Conservation (phyloP, 2,329 filamentous ascomycete species). For the Nemania bipapillata region DNA sequence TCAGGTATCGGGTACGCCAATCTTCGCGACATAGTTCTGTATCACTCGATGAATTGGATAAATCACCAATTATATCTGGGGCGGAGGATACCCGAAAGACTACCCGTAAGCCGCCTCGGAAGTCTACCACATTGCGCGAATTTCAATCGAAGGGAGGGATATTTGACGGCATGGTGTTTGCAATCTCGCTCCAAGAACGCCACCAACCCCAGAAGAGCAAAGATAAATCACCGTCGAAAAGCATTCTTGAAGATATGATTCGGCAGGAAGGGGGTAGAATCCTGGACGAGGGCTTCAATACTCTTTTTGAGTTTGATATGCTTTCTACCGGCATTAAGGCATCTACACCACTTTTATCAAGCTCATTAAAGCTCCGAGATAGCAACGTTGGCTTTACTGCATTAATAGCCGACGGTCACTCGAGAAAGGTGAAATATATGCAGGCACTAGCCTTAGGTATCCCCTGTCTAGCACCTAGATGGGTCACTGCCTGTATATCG, state of each 20-base stretch:
- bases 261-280: conserved; percentile 76
- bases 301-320: conserved; percentile 72
- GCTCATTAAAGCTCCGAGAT: conserved; percentile 64
- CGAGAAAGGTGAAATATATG: conserved; percentile 89
- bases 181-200: conserved; percentile 74
- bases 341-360: conserved; percentile 40
- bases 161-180: conserved; percentile 87
- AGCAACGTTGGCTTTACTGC: conserved; percentile 78
- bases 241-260: conserved; percentile 70
- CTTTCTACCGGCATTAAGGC: conserved; percentile 45
- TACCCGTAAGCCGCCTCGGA: conserved; percentile 39
- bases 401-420: conserved; percentile 85
- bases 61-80: conserved; percentile 53
- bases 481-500: conserved; percentile 78
- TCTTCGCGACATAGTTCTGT: conserved; percentile 52
- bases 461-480: conserved; percentile 84
- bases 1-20: conserved; percentile 44
- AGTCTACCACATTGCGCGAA: conserved; percentile 39
- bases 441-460: conserved; percentile 90
- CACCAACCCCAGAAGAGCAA: conserved; percentile 63
- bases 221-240: conserved; percentile 59
- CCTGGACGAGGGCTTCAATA: conserved; percentile 79
- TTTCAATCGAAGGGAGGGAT: conserved; percentile 53
- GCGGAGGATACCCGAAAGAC: conserved; percentile 38
- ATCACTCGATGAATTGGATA: conserved; percentile 62